Evolutionary conservation across 257 asterid species (phyloP).

Genomic region (Lantana camara): DNA sequence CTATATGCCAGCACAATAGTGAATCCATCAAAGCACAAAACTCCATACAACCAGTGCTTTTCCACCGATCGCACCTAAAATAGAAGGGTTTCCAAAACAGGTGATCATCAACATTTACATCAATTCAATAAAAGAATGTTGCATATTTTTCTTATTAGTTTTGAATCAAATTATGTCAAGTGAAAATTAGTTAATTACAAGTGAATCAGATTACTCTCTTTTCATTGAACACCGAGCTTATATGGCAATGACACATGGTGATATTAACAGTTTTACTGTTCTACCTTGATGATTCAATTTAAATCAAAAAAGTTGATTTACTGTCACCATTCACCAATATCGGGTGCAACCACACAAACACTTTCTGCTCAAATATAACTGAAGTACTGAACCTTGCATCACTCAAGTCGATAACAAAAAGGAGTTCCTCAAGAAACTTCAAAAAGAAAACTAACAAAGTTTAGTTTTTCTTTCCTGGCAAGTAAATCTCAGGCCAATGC

Average conservation of each 20-base stretch:
- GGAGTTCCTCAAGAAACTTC: background rate
- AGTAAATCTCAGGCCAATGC: constrained; percentile 6
- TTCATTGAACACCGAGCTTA: background rate
- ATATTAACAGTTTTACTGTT: background rate
- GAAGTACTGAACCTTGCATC: constrained; percentile 12
- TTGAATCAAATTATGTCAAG: constrained; percentile 11
- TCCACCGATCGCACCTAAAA: constrained; percentile 14
- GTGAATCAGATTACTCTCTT: constrained; percentile 10
- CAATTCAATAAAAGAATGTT: constrained; percentile 2
- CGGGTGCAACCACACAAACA: constrained; percentile 2
- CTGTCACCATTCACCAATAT: background rate
- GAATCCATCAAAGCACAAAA: constrained; percentile 6
- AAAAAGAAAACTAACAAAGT: constrained; percentile 6
- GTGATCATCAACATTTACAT: background rate
- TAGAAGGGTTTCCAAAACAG: constrained; percentile 5
- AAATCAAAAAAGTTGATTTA: background rate
- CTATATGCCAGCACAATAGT: background rate
- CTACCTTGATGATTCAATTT: constrained; percentile 2
- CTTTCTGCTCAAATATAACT: background rate
- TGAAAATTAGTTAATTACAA: background rate
- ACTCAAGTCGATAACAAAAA: constrained; percentile 9
- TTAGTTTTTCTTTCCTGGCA: background rate
- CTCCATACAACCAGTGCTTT: constrained; percentile 3
- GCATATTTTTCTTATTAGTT: background rate
- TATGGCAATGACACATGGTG: background rate